Percentiles rank a stretch among this genome's conserved stretches.
These are phyloP conservation scores for Diddensiella transvaalensis DNA, from an alignment of 805 yeast species.

Conservation along the genomic window DNA sequence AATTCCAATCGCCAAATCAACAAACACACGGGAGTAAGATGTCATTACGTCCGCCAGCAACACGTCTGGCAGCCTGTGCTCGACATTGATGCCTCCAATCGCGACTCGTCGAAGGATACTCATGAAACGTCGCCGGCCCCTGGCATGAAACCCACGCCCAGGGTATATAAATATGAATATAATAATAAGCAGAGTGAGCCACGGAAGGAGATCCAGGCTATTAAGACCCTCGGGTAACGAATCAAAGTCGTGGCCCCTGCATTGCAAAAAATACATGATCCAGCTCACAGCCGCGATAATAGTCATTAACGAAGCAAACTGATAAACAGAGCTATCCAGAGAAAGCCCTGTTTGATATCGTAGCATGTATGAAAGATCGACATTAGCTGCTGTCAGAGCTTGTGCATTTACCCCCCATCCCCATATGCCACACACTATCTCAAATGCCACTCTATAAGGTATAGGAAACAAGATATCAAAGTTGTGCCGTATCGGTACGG, in stretches of 20 bases:
- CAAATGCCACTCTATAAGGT: slow-evolving; percentile 40
- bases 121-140: slow-evolving; percentile 42
- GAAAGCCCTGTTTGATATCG: slow-evolving; percentile 22
- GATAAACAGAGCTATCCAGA: slow-evolving; percentile 37
- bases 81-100: slow-evolving; percentile 56
- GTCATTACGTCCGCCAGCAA: slow-evolving; percentile 80
- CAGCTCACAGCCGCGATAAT: slow-evolving; percentile 25
- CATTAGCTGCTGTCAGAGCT: slow-evolving; percentile 23
- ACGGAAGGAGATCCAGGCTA: slow-evolving; percentile 34
- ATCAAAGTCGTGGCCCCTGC: not conserved
- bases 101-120: slow-evolving; percentile 45
- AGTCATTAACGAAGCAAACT: slow-evolving; percentile 33
- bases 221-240: not conserved
- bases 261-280: slow-evolving; percentile 28
- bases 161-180: slow-evolving; percentile 39
- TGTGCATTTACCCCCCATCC: slow-evolving; percentile 33
- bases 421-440: slow-evolving; percentile 32
- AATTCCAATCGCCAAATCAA: slow-evolving; percentile 61
- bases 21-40: slow-evolving; percentile 71
- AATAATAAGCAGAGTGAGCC: slow-evolving; percentile 37
- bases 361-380: slow-evolving; percentile 28
- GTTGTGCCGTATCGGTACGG: slow-evolving; percentile 3
- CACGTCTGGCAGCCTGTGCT: slow-evolving; percentile 69
- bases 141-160: slow-evolving; percentile 36
- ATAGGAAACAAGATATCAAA: slow-evolving; percentile 42